phyloP scores from a whole-genome alignment of 164 flowering plant genomes.

The Sedum album region DNA sequence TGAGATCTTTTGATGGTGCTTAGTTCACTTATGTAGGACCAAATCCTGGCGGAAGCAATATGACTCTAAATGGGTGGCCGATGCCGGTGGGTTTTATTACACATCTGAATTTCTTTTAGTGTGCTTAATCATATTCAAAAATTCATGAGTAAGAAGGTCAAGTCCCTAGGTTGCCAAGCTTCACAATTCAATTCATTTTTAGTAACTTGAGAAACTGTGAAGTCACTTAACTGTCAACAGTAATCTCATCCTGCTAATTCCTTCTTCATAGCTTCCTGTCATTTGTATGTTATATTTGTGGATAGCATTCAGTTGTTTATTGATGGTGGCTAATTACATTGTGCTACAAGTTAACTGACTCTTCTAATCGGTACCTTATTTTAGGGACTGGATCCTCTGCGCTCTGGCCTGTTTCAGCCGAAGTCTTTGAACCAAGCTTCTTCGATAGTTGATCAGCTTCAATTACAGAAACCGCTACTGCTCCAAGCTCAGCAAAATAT shows the following conservation, averaged over 20 bases:
- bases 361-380: neutral
- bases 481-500: slow-evolving; percentile 43
- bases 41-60: slow-evolving; percentile 27
- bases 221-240: neutral
- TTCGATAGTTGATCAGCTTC: slow-evolving; percentile 27
- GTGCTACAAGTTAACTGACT: neutral
- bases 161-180: neutral
- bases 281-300: neutral
- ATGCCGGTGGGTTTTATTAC: slow-evolving; percentile 24
- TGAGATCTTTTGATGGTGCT: neutral
- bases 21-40: slow-evolving; percentile 11
- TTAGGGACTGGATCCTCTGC: slow-evolving; percentile 29
- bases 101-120: neutral
- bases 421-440: slow-evolving; percentile 27
- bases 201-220: neutral
- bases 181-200: neutral
- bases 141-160: neutral
- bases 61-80: slow-evolving; percentile 49
- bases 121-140: neutral
- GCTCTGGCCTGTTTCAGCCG: slow-evolving; percentile 23
- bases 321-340: neutral
- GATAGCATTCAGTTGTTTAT: neutral
- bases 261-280: neutral
- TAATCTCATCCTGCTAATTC: neutral
- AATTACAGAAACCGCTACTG: slow-evolving; percentile 28